Percentiles rank a stretch among this genome's conserved stretches.
Evolutionary conservation across 768 basidiomycete species (phyloP).

Genomic region (Boletus coccyginus): DNA sequence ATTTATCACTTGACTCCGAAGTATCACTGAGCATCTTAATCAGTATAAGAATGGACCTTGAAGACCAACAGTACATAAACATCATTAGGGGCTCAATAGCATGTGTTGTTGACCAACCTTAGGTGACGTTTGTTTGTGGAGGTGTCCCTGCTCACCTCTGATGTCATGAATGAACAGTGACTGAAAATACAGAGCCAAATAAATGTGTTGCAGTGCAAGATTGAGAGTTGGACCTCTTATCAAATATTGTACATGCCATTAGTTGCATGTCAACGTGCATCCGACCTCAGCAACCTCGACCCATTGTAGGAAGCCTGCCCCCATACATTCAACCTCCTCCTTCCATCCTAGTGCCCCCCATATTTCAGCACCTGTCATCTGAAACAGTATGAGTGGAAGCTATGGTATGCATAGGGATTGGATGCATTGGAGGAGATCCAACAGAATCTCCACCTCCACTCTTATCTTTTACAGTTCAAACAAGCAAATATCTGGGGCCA

Average conservation of each 20-base stretch:
- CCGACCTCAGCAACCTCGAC: no score
- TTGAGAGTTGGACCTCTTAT: background rate
- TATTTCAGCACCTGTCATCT: background rate
- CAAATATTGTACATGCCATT: background rate
- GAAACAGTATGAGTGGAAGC: background rate
- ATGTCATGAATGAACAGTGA: background rate
- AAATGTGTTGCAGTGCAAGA: background rate
- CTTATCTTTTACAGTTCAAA: background rate
- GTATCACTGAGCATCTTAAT: background rate
- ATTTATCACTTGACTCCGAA: background rate
- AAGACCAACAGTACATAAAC: background rate
- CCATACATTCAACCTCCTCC: background rate
- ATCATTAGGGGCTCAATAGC: background rate
- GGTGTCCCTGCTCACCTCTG: background rate
- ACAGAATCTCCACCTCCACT: background rate
- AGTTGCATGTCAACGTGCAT: background rate
- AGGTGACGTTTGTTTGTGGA: background rate
- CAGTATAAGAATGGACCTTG: background rate
- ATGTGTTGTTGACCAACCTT: background rate
- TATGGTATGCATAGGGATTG: background rate
- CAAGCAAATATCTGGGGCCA: background rate
- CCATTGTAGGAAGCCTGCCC: background rate
- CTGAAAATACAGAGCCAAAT: background rate
- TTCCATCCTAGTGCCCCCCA: background rate
- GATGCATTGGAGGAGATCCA: background rate